phyloP scores from a whole-genome alignment of 257 asterid genomes.

The Orobanche coerulescens region DNA sequence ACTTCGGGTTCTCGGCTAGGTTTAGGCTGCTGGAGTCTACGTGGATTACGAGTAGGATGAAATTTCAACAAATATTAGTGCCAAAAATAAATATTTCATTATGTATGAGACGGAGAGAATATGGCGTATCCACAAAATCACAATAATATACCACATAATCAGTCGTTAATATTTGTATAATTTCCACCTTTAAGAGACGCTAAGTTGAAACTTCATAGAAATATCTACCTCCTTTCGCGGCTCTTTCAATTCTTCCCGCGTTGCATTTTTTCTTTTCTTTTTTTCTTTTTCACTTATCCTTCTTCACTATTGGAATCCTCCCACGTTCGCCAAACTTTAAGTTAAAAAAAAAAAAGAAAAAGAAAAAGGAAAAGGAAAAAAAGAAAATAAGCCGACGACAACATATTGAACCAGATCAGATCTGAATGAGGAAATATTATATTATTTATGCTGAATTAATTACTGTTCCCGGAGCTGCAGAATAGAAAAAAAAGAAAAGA shows the following conservation, averaged over 20 bases:
- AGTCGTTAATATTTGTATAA: too few species aligned
- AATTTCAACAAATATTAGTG: too few species aligned
- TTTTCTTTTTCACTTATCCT: conserved; percentile 26
- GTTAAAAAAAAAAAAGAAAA: not conserved
- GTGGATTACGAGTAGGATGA: too few species aligned
- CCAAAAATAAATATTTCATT: too few species aligned
- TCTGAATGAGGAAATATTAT: conserved; percentile 25
- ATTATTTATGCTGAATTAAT: conserved; percentile 20
- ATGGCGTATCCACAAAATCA: too few species aligned
- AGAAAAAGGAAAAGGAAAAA: not conserved
- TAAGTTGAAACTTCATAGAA: conserved; percentile 32
- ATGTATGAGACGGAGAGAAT: too few species aligned
- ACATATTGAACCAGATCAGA: conserved; percentile 36
- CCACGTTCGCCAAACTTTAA: conserved; percentile 21
- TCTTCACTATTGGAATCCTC: conserved; percentile 33
- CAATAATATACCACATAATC: too few species aligned
- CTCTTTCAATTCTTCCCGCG: conserved; percentile 72
- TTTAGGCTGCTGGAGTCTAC: too few species aligned
- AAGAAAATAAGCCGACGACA: conserved; percentile 16
- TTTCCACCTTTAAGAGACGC: conserved; percentile 42
- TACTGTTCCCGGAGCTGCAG: conserved; percentile 18
- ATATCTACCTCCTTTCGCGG: conserved; percentile 37
- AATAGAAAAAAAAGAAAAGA: not conserved
- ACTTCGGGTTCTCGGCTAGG: too few species aligned
- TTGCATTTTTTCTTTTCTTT: conserved; percentile 23